Conservation (phyloP, 2,329 filamentous ascomycete species). For the Drechmeria coniospora region DNA sequence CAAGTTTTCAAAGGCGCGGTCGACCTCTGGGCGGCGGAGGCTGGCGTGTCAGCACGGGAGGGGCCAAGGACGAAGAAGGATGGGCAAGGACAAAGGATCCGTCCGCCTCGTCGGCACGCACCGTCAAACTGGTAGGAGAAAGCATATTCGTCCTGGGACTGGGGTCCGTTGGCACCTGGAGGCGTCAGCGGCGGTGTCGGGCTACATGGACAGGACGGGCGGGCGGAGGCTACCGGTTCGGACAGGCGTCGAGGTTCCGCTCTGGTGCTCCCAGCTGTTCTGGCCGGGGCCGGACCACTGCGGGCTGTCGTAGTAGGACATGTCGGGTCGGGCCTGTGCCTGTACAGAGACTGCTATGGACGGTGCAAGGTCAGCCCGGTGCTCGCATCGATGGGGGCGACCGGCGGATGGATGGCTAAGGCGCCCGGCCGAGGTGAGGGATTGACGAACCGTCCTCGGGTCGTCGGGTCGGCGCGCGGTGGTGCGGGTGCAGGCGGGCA, state of each 20-base stretch:
- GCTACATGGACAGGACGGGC: too few relatives aligned
- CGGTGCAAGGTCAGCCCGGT: too few relatives aligned
- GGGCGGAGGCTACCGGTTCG: constrained; percentile 20
- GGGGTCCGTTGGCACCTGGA: constrained; percentile 59
- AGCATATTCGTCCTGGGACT: constrained; percentile 61
- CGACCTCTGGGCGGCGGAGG: constrained; percentile 54
- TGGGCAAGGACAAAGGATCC: not conserved
- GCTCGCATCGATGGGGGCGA: too few relatives aligned
- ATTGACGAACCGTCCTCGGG: too few relatives aligned
- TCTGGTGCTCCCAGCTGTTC: constrained; percentile 31
- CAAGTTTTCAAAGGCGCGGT: constrained; percentile 87
- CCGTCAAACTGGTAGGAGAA: constrained; percentile 83
- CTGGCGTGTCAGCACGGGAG: not conserved
- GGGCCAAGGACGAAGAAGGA: not conserved
- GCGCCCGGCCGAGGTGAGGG: too few relatives aligned
- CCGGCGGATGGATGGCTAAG: too few relatives aligned
- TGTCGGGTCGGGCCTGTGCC: constrained; percentile 11
- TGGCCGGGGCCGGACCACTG: constrained; percentile 22
- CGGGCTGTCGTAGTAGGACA: constrained; percentile 31
- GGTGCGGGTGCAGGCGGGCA: too few relatives aligned
- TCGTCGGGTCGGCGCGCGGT: too few relatives aligned
- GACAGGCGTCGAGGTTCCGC: constrained; percentile 21
- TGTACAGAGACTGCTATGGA: too few relatives aligned
- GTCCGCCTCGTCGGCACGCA: constrained; percentile 30
- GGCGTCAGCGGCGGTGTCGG: not conserved